Conservation (phyloP, 1,284 basidiomycete genomes). For the Rhodotorula sp. region DNA sequence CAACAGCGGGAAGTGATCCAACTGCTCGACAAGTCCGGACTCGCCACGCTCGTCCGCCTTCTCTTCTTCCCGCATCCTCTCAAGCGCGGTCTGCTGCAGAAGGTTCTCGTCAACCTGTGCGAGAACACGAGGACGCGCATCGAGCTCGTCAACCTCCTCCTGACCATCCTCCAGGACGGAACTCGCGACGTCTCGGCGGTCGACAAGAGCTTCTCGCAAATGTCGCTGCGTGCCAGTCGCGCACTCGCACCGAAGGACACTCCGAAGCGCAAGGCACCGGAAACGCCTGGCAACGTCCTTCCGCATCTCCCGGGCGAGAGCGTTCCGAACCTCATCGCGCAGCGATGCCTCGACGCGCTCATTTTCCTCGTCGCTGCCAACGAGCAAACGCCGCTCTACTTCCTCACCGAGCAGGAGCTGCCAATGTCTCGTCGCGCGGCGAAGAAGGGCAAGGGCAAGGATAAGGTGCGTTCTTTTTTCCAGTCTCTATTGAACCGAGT, state of each 20-base stretch:
- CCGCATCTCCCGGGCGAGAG: conserved; percentile 72
- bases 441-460: conserved; percentile 82
- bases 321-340: conserved; percentile 84
- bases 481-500: too few relatives aligned
- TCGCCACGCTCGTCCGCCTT: conserved; percentile 85
- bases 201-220: conserved; percentile 89
- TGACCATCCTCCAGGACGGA: conserved; percentile 91
- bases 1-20: conserved; percentile 72
- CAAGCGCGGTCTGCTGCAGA: conserved; percentile 79
- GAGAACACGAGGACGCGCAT: conserved; percentile 89
- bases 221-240: conserved; percentile 74
- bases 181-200: conserved; percentile 87
- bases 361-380: conserved; percentile 80
- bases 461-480: conserved; percentile 56
- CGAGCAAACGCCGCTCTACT: conserved; percentile 79
- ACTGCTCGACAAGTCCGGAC: conserved; percentile 84
- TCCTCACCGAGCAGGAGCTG: conserved; percentile 89
- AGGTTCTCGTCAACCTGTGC: conserved; percentile 89
- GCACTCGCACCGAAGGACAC: conserved; percentile 61
- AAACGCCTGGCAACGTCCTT: conserved; percentile 53
- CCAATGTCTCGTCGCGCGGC: conserved; percentile 64
- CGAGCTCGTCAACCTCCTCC: conserved; percentile 87
- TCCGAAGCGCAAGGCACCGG: conserved; percentile 63
- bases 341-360: conserved; percentile 85
- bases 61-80: conserved; percentile 95